Conservation (phyloP, 306 rosid genomes). For the Dalbergia cultrata region DNA sequence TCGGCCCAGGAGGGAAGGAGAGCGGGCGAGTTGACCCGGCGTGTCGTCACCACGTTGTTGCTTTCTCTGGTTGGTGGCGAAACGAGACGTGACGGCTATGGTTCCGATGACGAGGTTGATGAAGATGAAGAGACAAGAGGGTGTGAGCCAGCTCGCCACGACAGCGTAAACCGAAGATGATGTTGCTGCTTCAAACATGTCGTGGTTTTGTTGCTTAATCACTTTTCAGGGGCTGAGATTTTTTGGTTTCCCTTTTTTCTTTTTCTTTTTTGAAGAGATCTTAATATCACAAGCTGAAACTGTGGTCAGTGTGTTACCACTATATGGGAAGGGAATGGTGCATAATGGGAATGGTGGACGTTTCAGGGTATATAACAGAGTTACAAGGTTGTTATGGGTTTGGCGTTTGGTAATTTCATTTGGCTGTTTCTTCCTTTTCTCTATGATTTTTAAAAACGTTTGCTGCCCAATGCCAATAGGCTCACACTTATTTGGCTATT, state of each 20-base stretch:
- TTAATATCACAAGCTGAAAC: not conserved
- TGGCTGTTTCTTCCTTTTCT: not conserved
- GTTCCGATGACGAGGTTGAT: constrained; percentile 74
- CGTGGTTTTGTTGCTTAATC: not conserved
- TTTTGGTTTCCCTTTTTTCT: not conserved
- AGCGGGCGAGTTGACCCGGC: constrained; percentile 42
- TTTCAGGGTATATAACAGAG: not conserved
- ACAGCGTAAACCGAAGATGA: constrained; percentile 38
- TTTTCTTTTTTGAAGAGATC: not conserved
- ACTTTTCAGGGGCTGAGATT: not conserved
- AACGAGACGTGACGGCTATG: constrained; percentile 60
- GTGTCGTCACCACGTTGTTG: constrained; percentile 1
- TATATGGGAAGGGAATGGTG: not conserved
- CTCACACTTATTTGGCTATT: not conserved
- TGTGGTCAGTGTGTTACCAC: not conserved
- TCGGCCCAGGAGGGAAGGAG: constrained; percentile 61
- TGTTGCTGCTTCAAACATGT: constrained; percentile 3
- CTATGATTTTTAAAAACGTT: not conserved
- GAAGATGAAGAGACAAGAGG: constrained; percentile 69
- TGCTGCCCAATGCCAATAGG: not conserved
- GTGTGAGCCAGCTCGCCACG: constrained; percentile 63
- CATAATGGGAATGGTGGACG: not conserved
- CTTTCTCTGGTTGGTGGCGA: constrained; percentile 30
- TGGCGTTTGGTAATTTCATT: not conserved
- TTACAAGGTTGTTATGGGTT: not conserved